Evolutionary conservation across 371 early-diverging fungal genomes (phyloP), one percentile per base, ranked within the genome.

Genomic region (Lichtheimia ramosa): DNA sequence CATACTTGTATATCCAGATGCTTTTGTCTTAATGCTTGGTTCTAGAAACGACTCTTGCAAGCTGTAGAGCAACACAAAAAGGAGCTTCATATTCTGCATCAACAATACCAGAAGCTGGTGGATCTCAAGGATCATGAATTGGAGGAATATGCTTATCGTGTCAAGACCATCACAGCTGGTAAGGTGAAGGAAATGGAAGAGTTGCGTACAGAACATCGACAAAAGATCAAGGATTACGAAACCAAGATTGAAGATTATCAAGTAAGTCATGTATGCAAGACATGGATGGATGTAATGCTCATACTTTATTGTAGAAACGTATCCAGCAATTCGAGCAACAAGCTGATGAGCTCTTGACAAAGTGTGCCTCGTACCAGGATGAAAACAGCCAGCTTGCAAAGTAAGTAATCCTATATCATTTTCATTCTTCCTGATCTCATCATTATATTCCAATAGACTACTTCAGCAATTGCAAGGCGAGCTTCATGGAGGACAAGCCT

Each of bases 121-220:
- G 73, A 77, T 50, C 43, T 53, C 5, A 77, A 77, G 56, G 67
- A 74, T 49, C 50, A 63, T 20, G 78, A 72, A n/a, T 42, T 77
- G 21, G 78, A 74, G 40, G 69, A 70, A 28, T 74, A 72, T 55
- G 73, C 75, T 12, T 77, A 74, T 52, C 68, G 78, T 7, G 61
- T 77, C 18, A 77, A 70, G 43, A 70, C 75, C 1, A 18, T 77
- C 5, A 59, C 66, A 2, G 68, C 73, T 23, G 49, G 73, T 7
- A 69, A 65, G 25, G 69, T 70, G 52, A 74, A 74, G 49, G 78
- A 74, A 25, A 48, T 70, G 5, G 78, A 74, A 34, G 56, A 51
- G 3, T 18, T 65, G 14, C 55, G 65, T 14, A 27, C 43, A 1
- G 71, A 73, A 41, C 54, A 58, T 3, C 64, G 41, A 14, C 48